Percentiles rank a stretch among this genome's conserved stretches.
phyloP scores from a whole-genome alignment of 2,329 filamentous ascomycete species.

The Monilinia polystroma region DNA sequence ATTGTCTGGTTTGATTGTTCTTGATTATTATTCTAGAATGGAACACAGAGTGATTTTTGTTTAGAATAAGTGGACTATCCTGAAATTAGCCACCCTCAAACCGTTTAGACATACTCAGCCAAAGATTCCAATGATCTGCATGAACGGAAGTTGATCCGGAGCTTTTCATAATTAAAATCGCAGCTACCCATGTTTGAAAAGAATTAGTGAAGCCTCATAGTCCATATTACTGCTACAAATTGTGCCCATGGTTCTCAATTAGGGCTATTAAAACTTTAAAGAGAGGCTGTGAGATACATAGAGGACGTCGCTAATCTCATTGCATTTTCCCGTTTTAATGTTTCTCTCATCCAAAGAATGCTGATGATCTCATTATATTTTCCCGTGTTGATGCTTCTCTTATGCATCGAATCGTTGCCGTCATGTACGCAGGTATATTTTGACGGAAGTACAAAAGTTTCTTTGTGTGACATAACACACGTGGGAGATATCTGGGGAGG shows the following conservation, averaged over 20 bases:
- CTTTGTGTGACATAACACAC: constrained; percentile 30
- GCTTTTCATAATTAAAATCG: constrained; percentile 20
- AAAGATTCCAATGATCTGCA: neutral
- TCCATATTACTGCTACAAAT: constrained; percentile 14
- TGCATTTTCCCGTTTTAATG: constrained; percentile 5
- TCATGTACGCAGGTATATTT: constrained; percentile 24
- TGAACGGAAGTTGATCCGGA: constrained; percentile 15
- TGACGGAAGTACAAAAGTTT: constrained; percentile 26
- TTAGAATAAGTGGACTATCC: constrained; percentile 16
- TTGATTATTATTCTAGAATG: constrained; percentile 25
- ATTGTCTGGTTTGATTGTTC: constrained; percentile 27
- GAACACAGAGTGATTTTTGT: constrained; percentile 20
- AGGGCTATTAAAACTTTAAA: neutral
- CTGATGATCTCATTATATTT: constrained; percentile 16
- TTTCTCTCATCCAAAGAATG: constrained; percentile 1
- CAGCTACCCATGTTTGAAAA: constrained; percentile 29
- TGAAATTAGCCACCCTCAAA: constrained; percentile 21
- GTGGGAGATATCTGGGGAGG: constrained; percentile 30
- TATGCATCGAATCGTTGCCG: constrained; percentile 25
- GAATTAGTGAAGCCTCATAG: constrained; percentile 21
- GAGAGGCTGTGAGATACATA: constrained; percentile 6
- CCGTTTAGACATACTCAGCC: constrained; percentile 16
- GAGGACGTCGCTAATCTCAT: constrained; percentile 10
- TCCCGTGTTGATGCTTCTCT: constrained; percentile 10
- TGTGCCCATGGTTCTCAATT: constrained; percentile 17